Percentiles rank a stretch among this genome's conserved stretches.
Evolutionary conservation across 108 stramenopile species (phyloP).

Genomic region (Asterionellopsis glacialis): DNA sequence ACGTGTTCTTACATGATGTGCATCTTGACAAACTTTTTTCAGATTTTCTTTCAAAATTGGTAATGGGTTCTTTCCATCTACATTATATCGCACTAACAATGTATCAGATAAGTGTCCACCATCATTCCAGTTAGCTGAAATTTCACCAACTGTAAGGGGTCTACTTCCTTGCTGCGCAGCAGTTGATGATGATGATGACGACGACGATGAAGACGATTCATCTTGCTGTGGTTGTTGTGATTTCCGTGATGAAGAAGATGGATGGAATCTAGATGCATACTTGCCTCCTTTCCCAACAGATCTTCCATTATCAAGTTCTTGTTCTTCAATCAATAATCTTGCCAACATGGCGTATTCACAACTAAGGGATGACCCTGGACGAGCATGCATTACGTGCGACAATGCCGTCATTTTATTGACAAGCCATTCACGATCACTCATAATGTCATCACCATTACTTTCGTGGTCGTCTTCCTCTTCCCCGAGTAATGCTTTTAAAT

Average conservation of each 20-base stretch:
- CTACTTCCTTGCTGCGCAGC: slow-evolving; percentile 25
- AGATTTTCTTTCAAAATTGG: too few species aligned
- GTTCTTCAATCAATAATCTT: slow-evolving; percentile 57
- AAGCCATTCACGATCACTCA: slow-evolving; percentile 12
- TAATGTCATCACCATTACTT: not conserved
- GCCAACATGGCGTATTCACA: slow-evolving; percentile 36
- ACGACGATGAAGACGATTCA: not conserved
- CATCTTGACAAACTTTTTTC: too few species aligned
- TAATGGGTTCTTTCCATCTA: too few species aligned
- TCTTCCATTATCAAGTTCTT: slow-evolving; percentile 46
- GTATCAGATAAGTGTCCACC: not conserved
- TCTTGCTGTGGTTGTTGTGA: not conserved
- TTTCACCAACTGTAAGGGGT: slow-evolving; percentile 64
- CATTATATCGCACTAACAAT: too few species aligned
- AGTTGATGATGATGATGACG: not conserved
- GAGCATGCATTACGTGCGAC: slow-evolving; percentile 10
- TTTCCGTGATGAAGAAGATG: slow-evolving; percentile 9
- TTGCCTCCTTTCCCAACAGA: slow-evolving; percentile 59
- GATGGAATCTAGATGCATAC: slow-evolving; percentile 53
- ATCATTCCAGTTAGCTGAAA: slow-evolving; percentile 57
- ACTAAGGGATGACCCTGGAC: not conserved
- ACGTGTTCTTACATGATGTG: too few species aligned
- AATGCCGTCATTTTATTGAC: slow-evolving; percentile 13
- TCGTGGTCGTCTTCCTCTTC: too few species aligned
- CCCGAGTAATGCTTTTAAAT: too few species aligned